Base-by-base conservation (phyloP, 305 asterid genomes). In the Fraxinus sp. region DNA sequence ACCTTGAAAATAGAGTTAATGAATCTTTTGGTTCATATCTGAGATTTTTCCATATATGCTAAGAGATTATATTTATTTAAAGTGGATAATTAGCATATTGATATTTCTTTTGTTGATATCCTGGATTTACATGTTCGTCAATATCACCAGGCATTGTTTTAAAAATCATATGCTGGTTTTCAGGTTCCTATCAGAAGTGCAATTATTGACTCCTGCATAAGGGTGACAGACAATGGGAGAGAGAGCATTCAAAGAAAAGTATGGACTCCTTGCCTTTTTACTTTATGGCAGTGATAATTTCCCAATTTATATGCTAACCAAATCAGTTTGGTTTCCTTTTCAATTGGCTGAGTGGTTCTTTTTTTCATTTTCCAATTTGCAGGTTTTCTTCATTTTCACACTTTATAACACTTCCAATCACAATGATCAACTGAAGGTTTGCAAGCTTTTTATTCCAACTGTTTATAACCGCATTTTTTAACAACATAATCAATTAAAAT, bases 161-260 rank as follows among this genome's bases (percentile, higher is more conserved):
- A 77, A 39, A 81, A 57, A 59, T 73, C 41, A 28, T 7, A 10
- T 68, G 18, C 81, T 84, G 43, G 11, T 49, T 79, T 68, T 82
- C 92, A 96, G 99, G 96, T 91, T 79, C 98, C 99, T 82, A 86
- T 93, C 80, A 92, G 95, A 87, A 96, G 99, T 88, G 97, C 99
- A 80, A 89, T 93, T 81, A 88, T 96, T 39, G 99, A 96, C 90
- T 92, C 98, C 85, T 94, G 95, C 95, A 94, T 96, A 80, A 93
- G 99, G 84, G 99, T 93, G 81, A 90, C 97, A 4, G 99, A 94
- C 89, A 94, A 96, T 85, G 99, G 99, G 85, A 90, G 99, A 87
- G 98, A 95, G 87, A 95, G 92, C 92, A 94, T 93, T 84, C 94
- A 89, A 79, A 90, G 97, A 89, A 95, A 94, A 91, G 99, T 93